Evolutionary conservation across 2,329 filamentous ascomycete species (phyloP).

Genomic region (Fusarium sp.): DNA sequence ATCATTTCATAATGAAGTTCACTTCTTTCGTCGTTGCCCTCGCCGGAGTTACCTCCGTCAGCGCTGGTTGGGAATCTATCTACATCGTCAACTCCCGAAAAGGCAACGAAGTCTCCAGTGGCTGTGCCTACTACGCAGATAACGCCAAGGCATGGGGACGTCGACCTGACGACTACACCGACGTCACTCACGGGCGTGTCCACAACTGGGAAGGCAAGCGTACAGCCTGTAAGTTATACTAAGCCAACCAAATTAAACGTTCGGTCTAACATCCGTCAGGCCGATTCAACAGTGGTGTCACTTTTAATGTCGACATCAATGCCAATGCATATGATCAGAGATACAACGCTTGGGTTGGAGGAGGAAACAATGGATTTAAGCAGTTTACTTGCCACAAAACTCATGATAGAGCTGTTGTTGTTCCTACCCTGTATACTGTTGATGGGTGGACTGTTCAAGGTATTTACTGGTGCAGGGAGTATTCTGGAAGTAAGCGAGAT

Average conservation of each 20-base stretch:
- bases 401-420: neutral
- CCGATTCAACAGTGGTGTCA: neutral
- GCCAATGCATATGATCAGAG: neutral
- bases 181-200: neutral
- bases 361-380: neutral
- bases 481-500: neutral
- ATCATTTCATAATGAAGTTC: neutral
- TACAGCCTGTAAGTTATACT: neutral
- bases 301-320: neutral
- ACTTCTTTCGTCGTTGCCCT: neutral
- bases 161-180: neutral
- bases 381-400: neutral
- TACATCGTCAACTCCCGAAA: neutral
- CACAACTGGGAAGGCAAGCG: neutral
- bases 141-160: neutral
- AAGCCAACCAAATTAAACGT: rapidly evolving
- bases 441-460: neutral
- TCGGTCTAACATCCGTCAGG: rapidly evolving
- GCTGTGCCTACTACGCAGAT: neutral
- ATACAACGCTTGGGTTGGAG: neutral
- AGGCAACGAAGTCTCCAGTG: neutral
- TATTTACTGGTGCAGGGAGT: neutral
- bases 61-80: neutral
- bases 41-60: neutral
- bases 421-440: neutral